Evolutionary conservation across 2,329 filamentous ascomycete genomes (phyloP), one percentile per base, ranked within the genome.

Genomic region (Epicoccum nigrum): DNA sequence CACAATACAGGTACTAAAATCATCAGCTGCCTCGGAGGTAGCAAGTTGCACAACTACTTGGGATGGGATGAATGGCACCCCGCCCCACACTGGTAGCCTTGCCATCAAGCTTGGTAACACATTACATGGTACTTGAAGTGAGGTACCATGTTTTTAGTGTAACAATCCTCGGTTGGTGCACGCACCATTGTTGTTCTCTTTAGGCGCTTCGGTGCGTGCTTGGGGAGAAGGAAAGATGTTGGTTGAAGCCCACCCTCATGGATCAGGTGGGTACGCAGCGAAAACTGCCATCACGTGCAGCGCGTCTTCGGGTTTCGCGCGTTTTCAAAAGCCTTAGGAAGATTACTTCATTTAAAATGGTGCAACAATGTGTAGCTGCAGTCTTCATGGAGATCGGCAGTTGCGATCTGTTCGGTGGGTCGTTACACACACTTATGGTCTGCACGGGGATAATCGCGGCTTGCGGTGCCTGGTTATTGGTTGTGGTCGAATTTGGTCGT

Each of bases 1-100:
- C 48, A 53, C 43, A 42, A 62, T 54, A 43, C 49, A 60, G 56
- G 51, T 58, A 54, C 56, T 38, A 51, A 31, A 27, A 15, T 19
- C 31, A 13, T 30, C 13, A 27, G 42, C 43, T 39, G 19, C n/a
- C 17, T 30, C 16, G 37, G 15, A 20, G 9, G 16, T 21, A 19
- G 27, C 19, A 41, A 7, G 38, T 52, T 32, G 27, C 38, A 43
- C 43, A 21, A 21, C 17, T 44, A 21, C 23, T 32, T 43, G 33
- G 38, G 23, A 55, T 53, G 44, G 39, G 52, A 45, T 38, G 32
- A 51, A 37, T 47, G 30, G 33, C 16, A 30, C 31, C 23, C 25
- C 16, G 27, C 31, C 23, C 25, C 27, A 30, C 38, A 33, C 30
- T 35, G 15, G 33, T 39, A 49, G 32, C 32, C 30, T 25, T 45